Percentiles rank a stretch among this genome's conserved stretches.
Evolutionary conservation across 2,329 filamentous ascomycete genomes (phyloP).

Genomic region (Xylariaceae sp.): DNA sequence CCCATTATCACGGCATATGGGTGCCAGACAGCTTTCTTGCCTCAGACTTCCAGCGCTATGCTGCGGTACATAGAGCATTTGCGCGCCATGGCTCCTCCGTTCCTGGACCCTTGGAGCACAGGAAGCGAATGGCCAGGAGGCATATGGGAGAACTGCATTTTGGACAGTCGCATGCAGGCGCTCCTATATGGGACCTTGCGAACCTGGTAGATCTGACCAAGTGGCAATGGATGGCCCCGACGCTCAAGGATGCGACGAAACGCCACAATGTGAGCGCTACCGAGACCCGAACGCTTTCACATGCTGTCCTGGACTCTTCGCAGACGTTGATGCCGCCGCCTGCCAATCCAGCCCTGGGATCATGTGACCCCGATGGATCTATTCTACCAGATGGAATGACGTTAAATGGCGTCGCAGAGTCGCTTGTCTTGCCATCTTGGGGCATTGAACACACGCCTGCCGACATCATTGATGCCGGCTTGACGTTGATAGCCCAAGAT

Average conservation of each 20-base stretch:
- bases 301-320: neutral
- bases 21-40: slow-evolving; percentile 53
- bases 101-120: slow-evolving; percentile 51
- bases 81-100: slow-evolving; percentile 36
- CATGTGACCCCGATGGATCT: neutral
- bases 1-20: slow-evolving; percentile 47
- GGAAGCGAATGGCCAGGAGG: slow-evolving; percentile 48
- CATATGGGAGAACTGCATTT: slow-evolving; percentile 47
- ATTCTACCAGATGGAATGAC: slow-evolving; percentile 3
- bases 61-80: slow-evolving; percentile 25
- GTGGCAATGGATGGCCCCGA: slow-evolving; percentile 51
- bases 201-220: slow-evolving; percentile 40
- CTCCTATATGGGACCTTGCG: slow-evolving; percentile 44
- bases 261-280: slow-evolving; percentile 1
- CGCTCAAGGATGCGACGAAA: slow-evolving; percentile 26
- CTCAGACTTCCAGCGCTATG: slow-evolving; percentile 45
- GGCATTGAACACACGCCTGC: slow-evolving; percentile 10
- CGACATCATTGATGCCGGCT: slow-evolving; percentile 16
- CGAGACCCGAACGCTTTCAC: neutral
- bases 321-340: neutral
- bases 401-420: slow-evolving; percentile 13
- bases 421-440: slow-evolving; percentile 4
- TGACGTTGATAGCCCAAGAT: slow-evolving; percentile 18
- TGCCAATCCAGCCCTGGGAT: neutral
- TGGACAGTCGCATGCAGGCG: slow-evolving; percentile 33